These are phyloP conservation scores for Panaeolus cyanescens DNA, from an alignment of 768 basidiomycete species.

Conservation along the genomic window DNA sequence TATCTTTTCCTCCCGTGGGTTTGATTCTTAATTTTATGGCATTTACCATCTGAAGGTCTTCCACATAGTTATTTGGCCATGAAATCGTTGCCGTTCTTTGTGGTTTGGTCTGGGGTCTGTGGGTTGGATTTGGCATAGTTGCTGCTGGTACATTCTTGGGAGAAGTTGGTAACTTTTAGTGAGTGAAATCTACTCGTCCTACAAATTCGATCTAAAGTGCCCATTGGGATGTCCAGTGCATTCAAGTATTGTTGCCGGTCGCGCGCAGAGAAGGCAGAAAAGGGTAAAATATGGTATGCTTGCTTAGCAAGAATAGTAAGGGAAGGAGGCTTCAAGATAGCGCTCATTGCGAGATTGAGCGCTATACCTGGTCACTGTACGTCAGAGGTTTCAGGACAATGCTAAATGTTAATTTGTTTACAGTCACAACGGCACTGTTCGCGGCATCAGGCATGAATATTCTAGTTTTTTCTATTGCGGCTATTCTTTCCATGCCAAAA, in stretches of 20 bases:
- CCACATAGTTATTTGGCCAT: slow-evolving; percentile 87
- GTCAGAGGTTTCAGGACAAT: slow-evolving; percentile 24
- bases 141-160: slow-evolving; percentile 82
- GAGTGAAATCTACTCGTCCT: slow-evolving; percentile 33
- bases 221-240: slow-evolving; percentile 44
- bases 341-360: slow-evolving; percentile 73
- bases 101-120: slow-evolving; percentile 89
- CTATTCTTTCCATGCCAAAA: slow-evolving; percentile 83
- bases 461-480: slow-evolving; percentile 74
- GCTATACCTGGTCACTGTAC: slow-evolving; percentile 87
- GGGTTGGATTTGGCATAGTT: slow-evolving; percentile 86
- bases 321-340: slow-evolving; percentile 87
- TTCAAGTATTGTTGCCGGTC: slow-evolving; percentile 81
- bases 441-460: slow-evolving; percentile 89
- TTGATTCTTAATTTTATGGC: too few relatives aligned
- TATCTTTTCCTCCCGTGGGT: slow-evolving; percentile 82
- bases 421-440: slow-evolving; percentile 88
- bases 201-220: neutral
- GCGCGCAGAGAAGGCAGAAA: slow-evolving; percentile 76
- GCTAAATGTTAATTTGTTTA: neutral
- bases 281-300: slow-evolving; percentile 56
- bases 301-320: slow-evolving; percentile 70
- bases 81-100: slow-evolving; percentile 89
- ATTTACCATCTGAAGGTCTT: too few relatives aligned
- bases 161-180: slow-evolving; percentile 90